A percentile compares a stretch with the other conserved stretches of the same genome.
Conservation (phyloP, 2,329 filamentous ascomycete genomes). For the Scleromitrula shiraiana region DNA sequence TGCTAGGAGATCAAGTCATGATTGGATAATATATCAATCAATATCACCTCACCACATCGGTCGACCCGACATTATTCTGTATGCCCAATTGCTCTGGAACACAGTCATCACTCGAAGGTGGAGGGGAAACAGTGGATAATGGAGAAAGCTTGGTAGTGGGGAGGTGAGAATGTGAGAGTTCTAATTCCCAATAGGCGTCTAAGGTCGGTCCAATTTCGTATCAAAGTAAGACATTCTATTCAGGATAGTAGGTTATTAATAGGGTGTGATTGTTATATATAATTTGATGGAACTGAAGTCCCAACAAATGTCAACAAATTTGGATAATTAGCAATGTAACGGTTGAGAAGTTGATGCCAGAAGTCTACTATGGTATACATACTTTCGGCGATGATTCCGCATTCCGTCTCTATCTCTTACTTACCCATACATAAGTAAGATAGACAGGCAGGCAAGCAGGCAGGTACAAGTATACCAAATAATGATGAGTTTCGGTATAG, state of each 20-base stretch:
- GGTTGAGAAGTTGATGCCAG: neutral
- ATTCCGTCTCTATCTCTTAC: neutral
- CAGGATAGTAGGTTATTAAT: neutral
- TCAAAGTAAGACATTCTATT: too few species aligned
- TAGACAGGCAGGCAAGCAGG: too few species aligned
- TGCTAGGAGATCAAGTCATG: neutral
- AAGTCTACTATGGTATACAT: neutral
- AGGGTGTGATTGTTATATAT: neutral
- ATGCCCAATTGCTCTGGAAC: neutral
- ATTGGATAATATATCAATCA: neutral
- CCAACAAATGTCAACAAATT: conserved; percentile 6
- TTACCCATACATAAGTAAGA: neutral
- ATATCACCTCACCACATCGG: conserved; percentile 4
- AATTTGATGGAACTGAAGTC: neutral
- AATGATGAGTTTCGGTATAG: neutral
- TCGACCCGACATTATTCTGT: neutral
- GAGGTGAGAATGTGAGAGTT: neutral
- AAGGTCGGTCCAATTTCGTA: too few species aligned
- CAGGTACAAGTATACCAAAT: too few species aligned
- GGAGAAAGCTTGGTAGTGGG: neutral
- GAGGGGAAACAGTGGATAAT: neutral
- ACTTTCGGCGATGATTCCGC: too few species aligned
- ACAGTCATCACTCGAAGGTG: neutral
- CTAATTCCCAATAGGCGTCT: neutral
- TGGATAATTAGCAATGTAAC: conserved; percentile 2